A percentile compares a stretch with the other conserved stretches of the same genome.
Conservation (phyloP, 495 filamentous ascomycete genomes). For the Hypoxylon intermedium region DNA sequence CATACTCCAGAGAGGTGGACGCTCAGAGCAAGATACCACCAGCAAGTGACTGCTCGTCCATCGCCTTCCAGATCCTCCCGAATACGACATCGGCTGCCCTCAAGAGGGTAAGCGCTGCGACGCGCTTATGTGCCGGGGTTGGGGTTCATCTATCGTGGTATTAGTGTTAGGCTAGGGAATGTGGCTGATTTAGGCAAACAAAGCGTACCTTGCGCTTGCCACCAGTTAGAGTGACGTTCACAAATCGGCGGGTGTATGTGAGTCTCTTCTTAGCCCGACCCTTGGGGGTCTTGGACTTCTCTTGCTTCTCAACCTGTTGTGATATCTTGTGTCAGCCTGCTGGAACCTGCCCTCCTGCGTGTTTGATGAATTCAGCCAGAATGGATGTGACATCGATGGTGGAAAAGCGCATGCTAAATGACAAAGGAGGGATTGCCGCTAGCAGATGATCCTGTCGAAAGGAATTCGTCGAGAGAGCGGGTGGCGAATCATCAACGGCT, state of each 20-base stretch:
- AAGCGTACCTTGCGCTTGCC: constrained; percentile 93
- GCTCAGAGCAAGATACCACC: constrained; percentile 27
- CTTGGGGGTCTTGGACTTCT: constrained; percentile 95
- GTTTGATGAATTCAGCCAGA: background rate
- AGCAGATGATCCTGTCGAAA: background rate
- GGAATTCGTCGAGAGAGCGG: constrained; percentile 3
- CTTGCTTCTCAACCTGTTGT: constrained; percentile 80
- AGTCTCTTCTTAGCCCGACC: constrained; percentile 98
- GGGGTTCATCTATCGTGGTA: constrained; percentile 55
- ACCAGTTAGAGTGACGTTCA: constrained; percentile 98
- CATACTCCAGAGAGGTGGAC: constrained; percentile 27
- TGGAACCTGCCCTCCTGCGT: background rate
- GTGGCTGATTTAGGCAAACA: background rate
- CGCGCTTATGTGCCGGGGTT: constrained; percentile 54
- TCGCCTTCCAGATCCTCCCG: constrained; percentile 32
- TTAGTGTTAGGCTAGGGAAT: constrained; percentile 9
- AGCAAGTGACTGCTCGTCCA: constrained; percentile 23
- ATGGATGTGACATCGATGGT: constrained; percentile 7
- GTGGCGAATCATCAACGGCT: constrained; percentile 10
- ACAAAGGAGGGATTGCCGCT: background rate
- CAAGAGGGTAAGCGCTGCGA: constrained; percentile 21
- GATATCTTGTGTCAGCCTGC: constrained; percentile 13
- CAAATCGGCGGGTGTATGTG: constrained; percentile 96
- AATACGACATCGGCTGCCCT: constrained; percentile 36
- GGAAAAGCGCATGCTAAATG: constrained; percentile 16